phyloP scores from a whole-genome alignment of 176 grass and related monocot genomes.

The Aegilops sharonensis region DNA sequence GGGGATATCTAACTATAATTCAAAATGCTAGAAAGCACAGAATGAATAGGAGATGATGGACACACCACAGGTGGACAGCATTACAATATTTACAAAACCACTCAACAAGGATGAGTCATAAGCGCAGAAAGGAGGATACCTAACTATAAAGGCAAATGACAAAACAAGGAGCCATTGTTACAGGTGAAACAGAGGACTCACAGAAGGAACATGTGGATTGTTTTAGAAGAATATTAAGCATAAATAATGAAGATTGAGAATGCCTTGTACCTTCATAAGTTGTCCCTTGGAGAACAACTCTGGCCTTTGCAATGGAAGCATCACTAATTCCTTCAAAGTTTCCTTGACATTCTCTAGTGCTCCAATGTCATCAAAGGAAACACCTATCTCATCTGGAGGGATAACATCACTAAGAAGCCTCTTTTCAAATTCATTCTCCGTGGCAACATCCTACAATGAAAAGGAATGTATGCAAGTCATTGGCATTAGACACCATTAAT shows the following conservation, averaged over 20 bases:
- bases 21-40: no score
- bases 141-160: not conserved
- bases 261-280: slow-evolving; percentile 76
- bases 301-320: slow-evolving; percentile 97
- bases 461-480: slow-evolving; percentile 16
- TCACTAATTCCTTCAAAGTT: slow-evolving; percentile 97
- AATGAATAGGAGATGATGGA: no score
- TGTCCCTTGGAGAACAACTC: slow-evolving; percentile 95
- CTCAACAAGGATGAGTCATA: not conserved
- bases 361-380: slow-evolving; percentile 92
- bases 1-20: not conserved
- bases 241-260: not conserved
- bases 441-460: slow-evolving; percentile 69
- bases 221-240: not conserved
- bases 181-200: not conserved
- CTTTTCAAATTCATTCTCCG: slow-evolving; percentile 98
- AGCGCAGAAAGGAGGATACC: not conserved
- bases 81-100: not conserved
- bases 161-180: not conserved
- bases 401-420: slow-evolving; percentile 90
- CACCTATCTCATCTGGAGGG: slow-evolving; percentile 92
- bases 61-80: no score
- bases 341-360: slow-evolving; percentile 96
- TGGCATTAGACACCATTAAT: not conserved
- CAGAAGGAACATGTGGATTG: not conserved